phyloP scores from a whole-genome alignment of 805 yeast species.

The Cyberlindnera petersonii region DNA sequence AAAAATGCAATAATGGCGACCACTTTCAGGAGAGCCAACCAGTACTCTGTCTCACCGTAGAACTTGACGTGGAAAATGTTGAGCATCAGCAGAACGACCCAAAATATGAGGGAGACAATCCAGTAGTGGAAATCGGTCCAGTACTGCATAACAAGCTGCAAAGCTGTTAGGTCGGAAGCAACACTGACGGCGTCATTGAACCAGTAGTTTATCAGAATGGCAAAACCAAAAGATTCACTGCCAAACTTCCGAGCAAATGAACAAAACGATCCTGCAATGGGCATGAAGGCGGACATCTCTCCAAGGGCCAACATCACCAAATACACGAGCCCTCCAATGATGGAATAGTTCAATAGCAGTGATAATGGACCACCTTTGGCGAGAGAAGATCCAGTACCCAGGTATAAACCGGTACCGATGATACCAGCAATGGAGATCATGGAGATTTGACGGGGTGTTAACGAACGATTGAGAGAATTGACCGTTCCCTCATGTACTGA shows the following conservation, averaged over 20 bases:
- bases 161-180: constrained; percentile 55
- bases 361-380: constrained; percentile 41
- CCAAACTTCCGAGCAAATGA: constrained; percentile 47
- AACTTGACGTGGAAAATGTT: constrained; percentile 49
- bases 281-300: constrained; percentile 52
- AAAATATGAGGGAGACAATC: constrained; percentile 56
- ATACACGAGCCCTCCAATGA: constrained; percentile 53
- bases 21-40: constrained; percentile 63
- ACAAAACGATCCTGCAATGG: constrained; percentile 57
- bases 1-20: constrained; percentile 55
- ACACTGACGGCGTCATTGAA: constrained; percentile 40
- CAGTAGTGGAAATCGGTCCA: constrained; percentile 45
- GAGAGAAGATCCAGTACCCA: constrained; percentile 49
- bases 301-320: constrained; percentile 59
- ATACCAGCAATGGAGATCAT: constrained; percentile 83
- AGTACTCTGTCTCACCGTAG: constrained; percentile 60
- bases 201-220: constrained; percentile 32
- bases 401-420: constrained; percentile 68
- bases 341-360: constrained; percentile 23
- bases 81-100: constrained; percentile 42
- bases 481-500: constrained; percentile 12
- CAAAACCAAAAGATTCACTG: constrained; percentile 51
- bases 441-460: constrained; percentile 48
- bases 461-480: constrained; percentile 29
- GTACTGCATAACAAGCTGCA: constrained; percentile 50